A percentile compares a stretch with the other conserved stretches of the same genome.
phyloP scores from a whole-genome alignment of 2,329 filamentous ascomycete genomes.

The Leptographium lundbergii region DNA sequence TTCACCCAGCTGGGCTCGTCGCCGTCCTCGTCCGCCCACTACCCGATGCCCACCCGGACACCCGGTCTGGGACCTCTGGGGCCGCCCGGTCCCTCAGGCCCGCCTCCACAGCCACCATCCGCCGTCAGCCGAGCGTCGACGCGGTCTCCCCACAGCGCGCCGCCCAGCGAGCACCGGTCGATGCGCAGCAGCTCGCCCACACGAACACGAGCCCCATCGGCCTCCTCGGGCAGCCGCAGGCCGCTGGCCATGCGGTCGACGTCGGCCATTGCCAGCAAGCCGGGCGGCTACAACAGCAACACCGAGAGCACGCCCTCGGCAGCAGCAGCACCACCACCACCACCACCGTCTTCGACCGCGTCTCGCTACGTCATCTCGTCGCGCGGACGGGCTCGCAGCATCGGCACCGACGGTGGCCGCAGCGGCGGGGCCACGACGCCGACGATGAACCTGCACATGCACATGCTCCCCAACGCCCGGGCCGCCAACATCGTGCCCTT shows the following conservation, averaged over 20 bases:
- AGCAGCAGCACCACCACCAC: neutral
- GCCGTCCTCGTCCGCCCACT: conserved; percentile 5
- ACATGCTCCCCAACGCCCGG: too few relatives aligned
- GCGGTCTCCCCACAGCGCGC: conserved; percentile 8
- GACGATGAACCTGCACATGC: neutral
- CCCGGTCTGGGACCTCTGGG: neutral
- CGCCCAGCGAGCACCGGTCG: neutral
- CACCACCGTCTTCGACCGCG: neutral
- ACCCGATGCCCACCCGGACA: conserved; percentile 3
- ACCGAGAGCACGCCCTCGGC: neutral
- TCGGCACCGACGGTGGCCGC: conserved; percentile 7
- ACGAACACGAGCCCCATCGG: neutral
- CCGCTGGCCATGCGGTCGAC: conserved; percentile 38
- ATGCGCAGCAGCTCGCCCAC: conserved; percentile 1
- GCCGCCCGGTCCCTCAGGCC: neutral
- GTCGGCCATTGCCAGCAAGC: conserved; percentile 33
- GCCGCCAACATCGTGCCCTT: conserved; percentile 37
- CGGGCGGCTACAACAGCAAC: conserved; percentile 7
- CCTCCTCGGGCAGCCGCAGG: conserved; percentile 20
- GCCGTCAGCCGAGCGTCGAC: neutral
- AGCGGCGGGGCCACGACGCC: conserved; percentile 1
- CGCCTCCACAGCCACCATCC: neutral
- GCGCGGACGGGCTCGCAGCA: conserved; percentile 1
- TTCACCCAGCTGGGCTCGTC: conserved; percentile 10
- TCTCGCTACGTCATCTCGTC: conserved; percentile 1